Conservation (phyloP, 768 basidiomycete species). For the Lactarius sanguifluus region DNA sequence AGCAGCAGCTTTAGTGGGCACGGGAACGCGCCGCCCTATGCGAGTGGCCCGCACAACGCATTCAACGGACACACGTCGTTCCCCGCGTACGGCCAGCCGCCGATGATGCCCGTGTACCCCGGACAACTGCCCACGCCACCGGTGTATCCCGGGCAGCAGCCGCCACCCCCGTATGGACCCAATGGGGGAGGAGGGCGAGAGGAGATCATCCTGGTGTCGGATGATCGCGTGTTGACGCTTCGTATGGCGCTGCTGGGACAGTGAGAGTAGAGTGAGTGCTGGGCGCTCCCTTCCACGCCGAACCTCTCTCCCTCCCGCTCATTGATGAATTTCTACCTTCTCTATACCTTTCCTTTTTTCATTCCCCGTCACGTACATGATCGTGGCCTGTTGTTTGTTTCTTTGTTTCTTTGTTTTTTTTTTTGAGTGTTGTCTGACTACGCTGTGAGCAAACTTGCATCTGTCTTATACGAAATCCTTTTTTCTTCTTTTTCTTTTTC, state of each 20-base stretch:
- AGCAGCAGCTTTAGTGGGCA: conserved; percentile 11
- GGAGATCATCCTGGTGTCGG: conserved; percentile 88
- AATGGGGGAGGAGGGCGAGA: conserved; percentile 56
- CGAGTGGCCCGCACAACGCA: not conserved
- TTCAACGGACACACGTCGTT: conserved; percentile 22
- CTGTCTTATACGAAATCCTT: conserved; percentile 8
- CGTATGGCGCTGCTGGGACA: conserved; percentile 45
- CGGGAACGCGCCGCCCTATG: conserved; percentile 8
- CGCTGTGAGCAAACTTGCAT: conserved; percentile 28
- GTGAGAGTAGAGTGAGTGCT: conserved; percentile 21
- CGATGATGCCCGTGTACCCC: conserved; percentile 42
- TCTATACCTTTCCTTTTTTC: not conserved
- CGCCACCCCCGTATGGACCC: conserved; percentile 40
- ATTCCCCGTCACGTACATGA: not conserved
- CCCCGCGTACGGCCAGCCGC: conserved; percentile 32
- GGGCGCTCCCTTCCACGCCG: conserved; percentile 8
- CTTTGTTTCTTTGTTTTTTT: not conserved
- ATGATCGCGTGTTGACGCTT: conserved; percentile 78
- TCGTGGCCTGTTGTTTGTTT: not conserved
- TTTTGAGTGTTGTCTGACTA: conserved; percentile 27
- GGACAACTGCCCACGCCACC: conserved; percentile 40
- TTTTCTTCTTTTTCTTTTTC: not conserved
- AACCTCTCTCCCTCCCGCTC: too few relatives aligned
- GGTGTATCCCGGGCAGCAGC: conserved; percentile 37
- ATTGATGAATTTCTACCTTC: not conserved